A percentile compares a stretch with the other conserved stretches of the same genome.
phyloP scores from a whole-genome alignment of 2,329 filamentous ascomycete genomes.

The Verticillium albo-atrum region DNA sequence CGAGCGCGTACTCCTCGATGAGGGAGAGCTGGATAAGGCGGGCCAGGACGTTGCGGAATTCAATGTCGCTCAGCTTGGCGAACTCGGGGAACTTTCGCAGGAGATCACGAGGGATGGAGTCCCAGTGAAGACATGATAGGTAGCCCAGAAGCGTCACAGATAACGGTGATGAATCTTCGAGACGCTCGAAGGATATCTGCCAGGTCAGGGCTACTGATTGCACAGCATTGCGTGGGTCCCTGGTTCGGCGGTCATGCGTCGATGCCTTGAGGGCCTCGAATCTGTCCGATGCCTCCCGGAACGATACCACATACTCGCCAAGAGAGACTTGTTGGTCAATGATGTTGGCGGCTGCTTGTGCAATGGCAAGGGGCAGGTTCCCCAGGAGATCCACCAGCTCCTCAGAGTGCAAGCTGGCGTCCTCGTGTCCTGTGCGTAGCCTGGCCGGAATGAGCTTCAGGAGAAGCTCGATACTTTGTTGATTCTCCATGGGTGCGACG shows the following conservation, averaged over 20 bases:
- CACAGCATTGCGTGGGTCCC: conserved; percentile 17
- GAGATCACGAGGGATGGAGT: not conserved
- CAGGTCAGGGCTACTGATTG: conserved; percentile 27
- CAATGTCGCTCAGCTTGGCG: not conserved
- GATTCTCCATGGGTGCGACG: conserved; percentile 21
- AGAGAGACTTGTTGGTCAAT: conserved; percentile 19
- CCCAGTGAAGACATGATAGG: not conserved
- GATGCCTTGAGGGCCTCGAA: conserved; percentile 21
- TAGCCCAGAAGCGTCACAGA: not conserved
- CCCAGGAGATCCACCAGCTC: conserved; percentile 22
- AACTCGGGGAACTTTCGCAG: not conserved
- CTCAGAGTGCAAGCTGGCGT: not conserved
- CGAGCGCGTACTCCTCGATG: not conserved
- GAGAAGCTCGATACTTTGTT: conserved; percentile 16
- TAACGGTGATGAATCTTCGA: not conserved
- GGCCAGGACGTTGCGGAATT: not conserved
- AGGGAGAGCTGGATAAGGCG: not conserved
- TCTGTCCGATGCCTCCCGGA: conserved; percentile 22
- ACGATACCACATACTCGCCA: conserved; percentile 22
- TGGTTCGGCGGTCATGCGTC: conserved; percentile 2
- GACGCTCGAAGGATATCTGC: conserved; percentile 32
- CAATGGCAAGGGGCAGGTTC: conserved; percentile 34
- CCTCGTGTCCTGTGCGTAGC: not conserved
- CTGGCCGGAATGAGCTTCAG: not conserved
- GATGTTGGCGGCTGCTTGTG: conserved; percentile 33